Evolutionary conservation across 2,329 filamentous ascomycete genomes (phyloP), one percentile per base, ranked within the genome.

Genomic region (Pezizomycotina sp.): DNA sequence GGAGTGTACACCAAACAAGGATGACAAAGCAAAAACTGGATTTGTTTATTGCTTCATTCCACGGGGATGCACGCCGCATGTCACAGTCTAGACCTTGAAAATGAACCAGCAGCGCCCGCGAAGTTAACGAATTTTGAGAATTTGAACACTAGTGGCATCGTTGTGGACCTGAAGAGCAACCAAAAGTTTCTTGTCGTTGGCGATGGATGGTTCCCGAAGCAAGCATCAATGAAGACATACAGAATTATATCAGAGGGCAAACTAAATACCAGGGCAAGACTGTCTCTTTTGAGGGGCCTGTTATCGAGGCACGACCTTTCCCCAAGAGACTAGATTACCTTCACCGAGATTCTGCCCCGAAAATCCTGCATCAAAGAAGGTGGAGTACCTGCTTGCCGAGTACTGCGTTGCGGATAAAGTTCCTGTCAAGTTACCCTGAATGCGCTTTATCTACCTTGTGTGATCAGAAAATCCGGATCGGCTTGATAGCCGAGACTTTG

Each of bases 381-480:
- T 27, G 14, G 27, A 40, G 10, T 39, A 47, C 14, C 16, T 49
- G 3, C 19, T 49, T 3, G 46, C 47, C 5, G 28, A 43, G 29
- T 42, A 30, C 20, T 40, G 36, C 19, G 31, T 21, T n/a, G 14
- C 48, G n/a, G 35, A 39, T 22, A 35, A n/a, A 24, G 13, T 27
- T 48, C 6, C 47, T 46, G 7, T 47, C 40, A 43, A 37, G 41
- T 8, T 64, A 64, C 44, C 57, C 62, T 0, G 52, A 61, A 12
- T 42, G 64, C 65, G 0, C 55, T 75, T 34, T 62, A 89, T 23
- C 64, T 89, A 4, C 82, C 84, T 0, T 74, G 72, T 0, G 69
- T 93, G 22, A 59, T 78, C 10, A 69, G 81, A 12, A 24, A 24
- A 24, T 24, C 12, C 8, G 22, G 12, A 7, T 24, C 22, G 22